phyloP scores from a whole-genome alignment of 108 stramenopile genomes.

The Cylindrotheca closterium region DNA sequence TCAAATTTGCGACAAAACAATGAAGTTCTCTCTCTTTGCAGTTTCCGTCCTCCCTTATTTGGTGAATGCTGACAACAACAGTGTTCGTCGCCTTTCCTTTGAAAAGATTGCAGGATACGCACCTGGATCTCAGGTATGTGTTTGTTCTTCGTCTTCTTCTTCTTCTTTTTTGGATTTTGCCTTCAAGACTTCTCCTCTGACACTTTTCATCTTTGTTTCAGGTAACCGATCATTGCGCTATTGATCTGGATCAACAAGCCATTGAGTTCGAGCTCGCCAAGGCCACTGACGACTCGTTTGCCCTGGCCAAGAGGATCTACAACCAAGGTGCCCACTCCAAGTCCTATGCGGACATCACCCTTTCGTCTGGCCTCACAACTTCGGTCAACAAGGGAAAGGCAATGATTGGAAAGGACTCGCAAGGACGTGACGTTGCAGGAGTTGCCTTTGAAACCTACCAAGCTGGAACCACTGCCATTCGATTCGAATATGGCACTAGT shows the following conservation, averaged over 20 bases:
- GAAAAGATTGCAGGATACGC: no score
- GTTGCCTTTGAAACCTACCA: slow-evolving; percentile 32
- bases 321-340: slow-evolving; percentile 64
- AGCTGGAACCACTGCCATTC: slow-evolving; percentile 30
- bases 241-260: slow-evolving; percentile 71
- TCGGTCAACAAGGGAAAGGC: slow-evolving; percentile 22
- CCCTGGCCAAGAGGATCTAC: slow-evolving; percentile 51
- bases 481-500: slow-evolving; percentile 47
- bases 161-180: no score
- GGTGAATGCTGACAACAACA: no score
- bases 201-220: no score
- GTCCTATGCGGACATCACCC: slow-evolving; percentile 50
- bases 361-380: slow-evolving; percentile 34
- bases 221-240: no score
- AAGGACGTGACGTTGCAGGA: slow-evolving; percentile 45
- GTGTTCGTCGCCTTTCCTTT: no score
- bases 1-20: no score
- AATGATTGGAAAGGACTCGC: slow-evolving; percentile 34
- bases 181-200: no score
- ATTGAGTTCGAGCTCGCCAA: slow-evolving; percentile 43
- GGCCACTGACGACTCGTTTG: slow-evolving; percentile 28
- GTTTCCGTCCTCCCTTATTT: no score
- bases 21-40: no score
- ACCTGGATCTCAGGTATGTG: no score
- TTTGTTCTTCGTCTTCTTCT: no score